Evolutionary conservation across 148 eudicot species (phyloP).

Genomic region (Vaccinium darrowii): DNA sequence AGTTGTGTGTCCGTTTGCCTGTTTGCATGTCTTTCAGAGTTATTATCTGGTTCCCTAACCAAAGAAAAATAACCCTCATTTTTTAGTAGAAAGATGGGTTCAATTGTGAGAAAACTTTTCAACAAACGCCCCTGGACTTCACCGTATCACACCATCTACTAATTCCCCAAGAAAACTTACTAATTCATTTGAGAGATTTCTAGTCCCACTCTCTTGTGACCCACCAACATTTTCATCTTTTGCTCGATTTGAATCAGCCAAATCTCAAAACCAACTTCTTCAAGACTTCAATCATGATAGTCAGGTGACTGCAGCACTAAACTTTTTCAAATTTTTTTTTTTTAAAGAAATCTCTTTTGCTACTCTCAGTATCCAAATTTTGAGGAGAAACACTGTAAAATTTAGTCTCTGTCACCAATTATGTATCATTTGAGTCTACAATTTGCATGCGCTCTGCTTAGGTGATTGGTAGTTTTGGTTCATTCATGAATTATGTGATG

Average conservation of each 20-base stretch:
- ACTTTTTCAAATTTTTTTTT: background rate
- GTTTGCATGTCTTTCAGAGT: background rate
- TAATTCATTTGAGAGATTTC: background rate
- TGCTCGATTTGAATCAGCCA: background rate
- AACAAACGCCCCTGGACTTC: constrained; percentile 1
- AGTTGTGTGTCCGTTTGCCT: background rate
- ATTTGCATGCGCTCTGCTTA: no score
- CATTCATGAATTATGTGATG: background rate
- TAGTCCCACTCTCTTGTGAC: background rate
- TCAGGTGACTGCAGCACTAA: background rate
- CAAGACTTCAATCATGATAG: background rate
- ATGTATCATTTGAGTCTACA: no score
- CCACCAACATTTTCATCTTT: background rate
- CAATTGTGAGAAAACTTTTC: background rate
- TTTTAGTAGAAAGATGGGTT: constrained; percentile 3
- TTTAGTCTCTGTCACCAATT: background rate
- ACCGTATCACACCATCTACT: background rate
- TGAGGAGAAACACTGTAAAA: background rate
- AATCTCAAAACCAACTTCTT: background rate
- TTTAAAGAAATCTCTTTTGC: background rate
- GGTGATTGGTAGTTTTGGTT: background rate
- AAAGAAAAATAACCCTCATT: background rate
- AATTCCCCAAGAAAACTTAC: background rate
- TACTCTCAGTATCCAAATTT: background rate
- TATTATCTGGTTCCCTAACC: background rate